Evolutionary conservation across 2,329 filamentous ascomycete genomes (phyloP), one percentile per base, ranked within the genome.

Genomic region (Pseudohalonectria lignicola): DNA sequence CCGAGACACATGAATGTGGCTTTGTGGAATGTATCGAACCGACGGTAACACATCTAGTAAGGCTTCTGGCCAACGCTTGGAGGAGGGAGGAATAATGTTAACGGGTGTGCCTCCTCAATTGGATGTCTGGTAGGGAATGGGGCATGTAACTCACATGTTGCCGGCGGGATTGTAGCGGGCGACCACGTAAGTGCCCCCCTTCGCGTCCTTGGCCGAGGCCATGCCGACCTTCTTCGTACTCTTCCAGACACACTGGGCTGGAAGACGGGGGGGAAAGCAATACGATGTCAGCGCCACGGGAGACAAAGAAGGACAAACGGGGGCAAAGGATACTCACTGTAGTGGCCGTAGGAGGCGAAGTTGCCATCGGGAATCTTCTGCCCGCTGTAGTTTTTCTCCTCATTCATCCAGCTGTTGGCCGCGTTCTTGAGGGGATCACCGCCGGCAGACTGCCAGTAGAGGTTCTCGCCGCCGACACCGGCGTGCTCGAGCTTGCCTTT

Each of bases 121-220:
- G n/a, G n/a, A n/a, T n/a, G n/a, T n/a, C n/a, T n/a, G n/a, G n/a
- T n/a, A n/a, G n/a, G n/a, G n/a, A n/a, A n/a, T n/a, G n/a, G 12
- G 4, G 31, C 3, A 20, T 11, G n/a, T 4, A 8, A 34, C 46
- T 44, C 31, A 48, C 46, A 46, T 37, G 38, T 60, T 60, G 5
- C 57, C 57, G 0, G 57, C 46, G 3, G 49, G 48, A 4, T 50
- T 50, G 41, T 60, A 60, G 25, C 57, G 50, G 16, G 48, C 57
- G 19, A 60, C 57, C 1, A 53, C 53, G 38, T 53, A 60, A 33
- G 42, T 43, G 4, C 41, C 50, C 1, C 57, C 56, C 13, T 49
- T 51, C 11, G 45, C 36, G 10, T 50, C 45, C 16, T 39, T 48
- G 3, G 49, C 53, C 2, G 48, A 36, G 4, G 53, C 54, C 18